Evolutionary conservation across 805 yeast genomes (phyloP), one percentile per base, ranked within the genome.

Genomic region (Ogataea trehaloabstinens): DNA sequence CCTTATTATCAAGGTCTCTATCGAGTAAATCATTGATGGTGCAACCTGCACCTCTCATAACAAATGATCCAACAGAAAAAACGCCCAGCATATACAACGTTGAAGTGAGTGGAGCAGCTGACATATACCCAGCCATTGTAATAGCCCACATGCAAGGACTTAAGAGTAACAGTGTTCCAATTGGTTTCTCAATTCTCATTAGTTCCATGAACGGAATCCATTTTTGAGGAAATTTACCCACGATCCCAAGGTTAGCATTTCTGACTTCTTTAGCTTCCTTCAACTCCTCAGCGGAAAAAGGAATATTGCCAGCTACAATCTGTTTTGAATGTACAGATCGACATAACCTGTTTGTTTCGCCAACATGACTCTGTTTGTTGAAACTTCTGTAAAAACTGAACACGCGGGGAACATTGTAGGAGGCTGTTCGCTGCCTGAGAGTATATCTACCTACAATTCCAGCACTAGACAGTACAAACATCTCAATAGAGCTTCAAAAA

Each of bases 41-140:
- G 60, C 99, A 93, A 0, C 99, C 99, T 2, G 96, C 97, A 19
- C 98, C 96, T 61, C 99, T 76, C 95, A 95, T 93, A 13, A 91
- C 71, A 28, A 90, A 54, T 0, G 97, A 76, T 11, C 99, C 99
- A 4, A 83, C 68, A 4, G 91, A 80, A 58, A 89, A 93, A 11
- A 89, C 65, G 0, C 77, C 72, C 24, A 87, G 58, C 55, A 82
- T 86, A 54, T 73, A 74, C 0, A 72, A 42, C 0, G 91, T 82
- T 1, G 79, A 72, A 0, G 75, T 44, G 1, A 88, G 38, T 0
- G 96, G 82, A 0, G 96, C 95, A 2, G 79, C 64, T 2, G 80
- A 63, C 49, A 78, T 69, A 48, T 73, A 83, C 0, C 95, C 91
- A 1, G 96, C 97, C 81, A 90, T 83, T 0, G 91, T 71, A 38